Evolutionary conservation across 495 filamentous ascomycete species (phyloP).

Genomic region (Pseudoneurospora amorphoporcata): DNA sequence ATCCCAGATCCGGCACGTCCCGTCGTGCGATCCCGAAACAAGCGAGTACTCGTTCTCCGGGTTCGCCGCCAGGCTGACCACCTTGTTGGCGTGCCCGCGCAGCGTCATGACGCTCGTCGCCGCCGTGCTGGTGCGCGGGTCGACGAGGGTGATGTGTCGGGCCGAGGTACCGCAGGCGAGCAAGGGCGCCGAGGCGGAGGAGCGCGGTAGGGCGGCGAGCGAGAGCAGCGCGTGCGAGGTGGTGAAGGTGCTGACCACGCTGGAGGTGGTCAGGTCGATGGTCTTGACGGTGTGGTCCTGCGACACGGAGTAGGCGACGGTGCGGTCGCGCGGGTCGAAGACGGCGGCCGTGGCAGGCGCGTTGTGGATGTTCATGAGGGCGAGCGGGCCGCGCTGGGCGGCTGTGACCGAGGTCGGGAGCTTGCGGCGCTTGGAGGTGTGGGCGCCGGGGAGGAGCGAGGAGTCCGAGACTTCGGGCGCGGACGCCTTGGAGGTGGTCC

Average conservation of each 20-base stretch:
- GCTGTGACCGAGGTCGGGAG: constrained; percentile 50
- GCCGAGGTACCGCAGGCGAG: constrained; percentile 78
- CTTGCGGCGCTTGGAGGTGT: constrained; percentile 68
- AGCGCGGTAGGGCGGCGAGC: constrained; percentile 53
- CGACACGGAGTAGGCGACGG: constrained; percentile 78
- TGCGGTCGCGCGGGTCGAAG: constrained; percentile 76
- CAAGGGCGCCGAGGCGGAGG: constrained; percentile 40
- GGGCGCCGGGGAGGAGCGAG: constrained; percentile 49
- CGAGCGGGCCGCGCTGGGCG: constrained; percentile 70
- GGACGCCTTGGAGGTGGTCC: constrained; percentile 66
- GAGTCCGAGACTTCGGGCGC: constrained; percentile 57
- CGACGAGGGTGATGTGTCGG: constrained; percentile 80
- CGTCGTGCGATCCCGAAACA: constrained; percentile 76
- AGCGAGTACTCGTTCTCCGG: constrained; percentile 70
- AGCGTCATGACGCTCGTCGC: constrained; percentile 76
- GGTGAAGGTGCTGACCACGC: constrained; percentile 65
- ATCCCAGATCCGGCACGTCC: constrained; percentile 89
- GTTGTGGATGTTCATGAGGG: constrained; percentile 60
- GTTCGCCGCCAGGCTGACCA: constrained; percentile 57
- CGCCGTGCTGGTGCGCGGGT: constrained; percentile 67
- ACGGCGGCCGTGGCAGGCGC: constrained; percentile 61
- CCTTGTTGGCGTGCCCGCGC: constrained; percentile 78
- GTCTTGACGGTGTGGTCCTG: constrained; percentile 85
- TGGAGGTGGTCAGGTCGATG: constrained; percentile 74
- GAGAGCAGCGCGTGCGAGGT: constrained; percentile 74